A percentile compares a stretch with the other conserved stretches of the same genome.
These are phyloP conservation scores for Rhodomyrtus tomentosa DNA, from an alignment of 345 rosid genomes.

Conservation along the genomic window DNA sequence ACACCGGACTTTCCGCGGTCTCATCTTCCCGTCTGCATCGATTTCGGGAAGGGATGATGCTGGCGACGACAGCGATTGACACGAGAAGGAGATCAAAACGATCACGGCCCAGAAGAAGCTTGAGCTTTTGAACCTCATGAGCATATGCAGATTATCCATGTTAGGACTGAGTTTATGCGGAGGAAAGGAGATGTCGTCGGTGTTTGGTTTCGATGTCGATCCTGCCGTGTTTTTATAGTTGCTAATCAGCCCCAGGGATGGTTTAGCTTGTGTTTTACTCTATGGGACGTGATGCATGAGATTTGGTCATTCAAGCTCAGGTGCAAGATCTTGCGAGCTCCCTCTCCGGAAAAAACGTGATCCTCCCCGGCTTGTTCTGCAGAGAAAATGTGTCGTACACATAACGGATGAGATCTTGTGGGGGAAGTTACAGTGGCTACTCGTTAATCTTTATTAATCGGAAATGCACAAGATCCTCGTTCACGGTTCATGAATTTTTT, in stretches of 20 bases:
- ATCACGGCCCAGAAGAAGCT: background rate
- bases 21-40: background rate
- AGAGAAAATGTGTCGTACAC: background rate
- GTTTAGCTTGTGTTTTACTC: background rate
- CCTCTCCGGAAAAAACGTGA: background rate
- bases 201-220: background rate
- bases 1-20: background rate
- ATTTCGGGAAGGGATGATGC: background rate
- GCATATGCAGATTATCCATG: background rate
- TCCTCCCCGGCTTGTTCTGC: background rate
- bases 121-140: background rate
- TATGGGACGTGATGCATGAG: background rate
- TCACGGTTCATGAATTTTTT: background rate
- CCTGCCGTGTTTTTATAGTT: background rate
- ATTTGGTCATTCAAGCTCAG: background rate
- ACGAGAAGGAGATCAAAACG: background rate
- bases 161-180: background rate
- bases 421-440: background rate
- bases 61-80: background rate
- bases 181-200: background rate
- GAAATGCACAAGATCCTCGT: background rate
- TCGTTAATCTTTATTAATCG: background rate
- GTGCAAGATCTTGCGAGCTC: background rate
- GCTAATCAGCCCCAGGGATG: background rate
- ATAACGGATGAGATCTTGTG: background rate